Evolutionary conservation across 345 rosid species (phyloP), one percentile per base, ranked within the genome.

Genomic region (Ceriops tagal): DNA sequence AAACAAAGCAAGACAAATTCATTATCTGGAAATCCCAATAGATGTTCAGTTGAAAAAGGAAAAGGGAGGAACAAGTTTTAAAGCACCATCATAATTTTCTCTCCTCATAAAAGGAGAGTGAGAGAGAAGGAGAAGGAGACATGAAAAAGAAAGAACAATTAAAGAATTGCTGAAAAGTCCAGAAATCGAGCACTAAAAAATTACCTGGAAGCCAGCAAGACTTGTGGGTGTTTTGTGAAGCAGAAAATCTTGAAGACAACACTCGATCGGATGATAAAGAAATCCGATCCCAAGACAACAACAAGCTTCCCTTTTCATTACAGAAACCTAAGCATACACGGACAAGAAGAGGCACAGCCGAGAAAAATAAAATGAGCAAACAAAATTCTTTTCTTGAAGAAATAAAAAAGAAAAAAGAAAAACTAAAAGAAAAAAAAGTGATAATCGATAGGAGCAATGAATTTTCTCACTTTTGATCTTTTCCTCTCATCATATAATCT

Each of bases 211-310:
- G 69, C 77, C 85, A 77, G 78, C 51, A 82, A 67, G 66, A 62
- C 64, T 58, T 81, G 88, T 86, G 85, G 78, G 87, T 66, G 82
- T 64, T 81, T 65, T 67, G 73, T 88, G 86, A 82, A 77, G 81
- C 83, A 85, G 75, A 72, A 73, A 71, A 86, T 69, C 80, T 79
- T 73, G 76, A 76, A 78, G 60, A 70, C 81, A 79, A 75, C 74
- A 68, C 73, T 78, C 27, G 86, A 83, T 76, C 83, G 57, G 64
- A 79, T 70, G 75, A 75, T 70, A 67, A 61, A 75, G 70, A 76
- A 70, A 72, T 70, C 67, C 60, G 79, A 84, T 69, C 83, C 82
- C 80, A 73, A 76, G 70, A 71, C 69, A 68, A 62, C 70, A 69
- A 59, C 68, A 55, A 31, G 28, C 77, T 66, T 53, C 64, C 59